Base-by-base conservation (phyloP, 148 eudicot genomes). In the Beta vulgaris region DNA sequence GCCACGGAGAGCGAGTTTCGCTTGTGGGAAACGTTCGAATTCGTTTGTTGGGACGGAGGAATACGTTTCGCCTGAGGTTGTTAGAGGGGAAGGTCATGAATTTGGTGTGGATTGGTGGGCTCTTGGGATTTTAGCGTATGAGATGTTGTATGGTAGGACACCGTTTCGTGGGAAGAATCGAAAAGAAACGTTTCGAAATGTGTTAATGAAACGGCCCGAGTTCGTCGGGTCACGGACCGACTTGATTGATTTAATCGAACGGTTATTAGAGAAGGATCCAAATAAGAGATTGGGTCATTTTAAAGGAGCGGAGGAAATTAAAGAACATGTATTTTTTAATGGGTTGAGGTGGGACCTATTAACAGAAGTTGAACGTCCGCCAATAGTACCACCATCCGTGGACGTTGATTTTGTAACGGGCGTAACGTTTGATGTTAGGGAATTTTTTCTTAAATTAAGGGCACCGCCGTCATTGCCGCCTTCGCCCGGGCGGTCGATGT, bases 101-200 rank as follows among this genome's bases (percentile, higher is more conserved):
- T 93, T 86, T 71, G 83, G 87, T 23, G 95, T 93, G 2, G 98
- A 93, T 36, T 93, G 98, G 97, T 93, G 98, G 98, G 93, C 95
- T 14, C 51, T 93, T 2, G 98, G 98, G 14, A 77, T 93, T 0
- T 53, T 93, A 0, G 82, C 88, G 19, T 93, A 86, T 85, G 98
- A 93, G 76, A 91, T 93, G 98, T 28, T 90, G 32, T 90, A 93
- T 72, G 98, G 98, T 1, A 83, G 60, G 55, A 90, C 98, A 37
- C 98, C 98, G 73, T 93, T 91, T 77, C 85, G 85, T 0, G 98
- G 98, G 64, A 83, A 69, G 63, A 86, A 87, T 32, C 73, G 91
- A 44, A 91, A 88, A 55, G 97, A 91, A 34, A 93, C 98, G 64
- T 93, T 84, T 44, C 73, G 78, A 35, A 91, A 81, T 36, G 82